Conservation (phyloP, 2,329 filamentous ascomycete genomes). For the Phyllachora maydis region DNA sequence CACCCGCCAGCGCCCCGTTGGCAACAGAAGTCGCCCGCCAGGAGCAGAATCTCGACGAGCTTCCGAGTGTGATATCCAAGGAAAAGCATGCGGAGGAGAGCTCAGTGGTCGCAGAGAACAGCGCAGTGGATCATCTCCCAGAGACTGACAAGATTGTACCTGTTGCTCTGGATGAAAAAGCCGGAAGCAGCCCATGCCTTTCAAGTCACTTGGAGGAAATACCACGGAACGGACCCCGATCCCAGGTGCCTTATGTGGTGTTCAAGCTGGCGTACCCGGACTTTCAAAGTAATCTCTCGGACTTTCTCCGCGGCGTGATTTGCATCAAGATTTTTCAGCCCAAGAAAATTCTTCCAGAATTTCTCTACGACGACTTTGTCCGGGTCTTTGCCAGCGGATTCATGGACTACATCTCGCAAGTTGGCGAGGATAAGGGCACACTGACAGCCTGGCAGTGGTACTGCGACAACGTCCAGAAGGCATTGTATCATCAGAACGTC, state of each 20-base stretch:
- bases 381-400: slow-evolving; percentile 19
- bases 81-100: too few species aligned
- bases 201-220: too few species aligned
- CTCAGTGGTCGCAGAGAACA: too few species aligned
- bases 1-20: too few species aligned
- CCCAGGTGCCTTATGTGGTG: slow-evolving; percentile 11
- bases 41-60: too few species aligned
- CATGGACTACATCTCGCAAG: slow-evolving; percentile 15
- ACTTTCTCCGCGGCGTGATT: slow-evolving; percentile 23
- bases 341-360: slow-evolving; percentile 15
- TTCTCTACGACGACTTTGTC: slow-evolving; percentile 31
- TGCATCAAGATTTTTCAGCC: slow-evolving; percentile 17
- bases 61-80: too few species aligned
- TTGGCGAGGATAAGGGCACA: slow-evolving; percentile 7
- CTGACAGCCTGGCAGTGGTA: slow-evolving; percentile 22
- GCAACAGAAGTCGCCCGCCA: too few species aligned
- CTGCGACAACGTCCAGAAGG: slow-evolving; percentile 7
- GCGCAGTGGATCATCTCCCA: too few species aligned
- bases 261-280: slow-evolving; percentile 22
- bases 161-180: too few species aligned
- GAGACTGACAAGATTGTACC: too few species aligned
- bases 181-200: slow-evolving; percentile 2
- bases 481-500: slow-evolving; percentile 11
- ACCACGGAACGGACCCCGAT: slow-evolving; percentile 5
- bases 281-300: slow-evolving; percentile 14